Evolutionary conservation across 352 stramenopile genomes (phyloP).

Genomic region (Phytophthora sp.): DNA sequence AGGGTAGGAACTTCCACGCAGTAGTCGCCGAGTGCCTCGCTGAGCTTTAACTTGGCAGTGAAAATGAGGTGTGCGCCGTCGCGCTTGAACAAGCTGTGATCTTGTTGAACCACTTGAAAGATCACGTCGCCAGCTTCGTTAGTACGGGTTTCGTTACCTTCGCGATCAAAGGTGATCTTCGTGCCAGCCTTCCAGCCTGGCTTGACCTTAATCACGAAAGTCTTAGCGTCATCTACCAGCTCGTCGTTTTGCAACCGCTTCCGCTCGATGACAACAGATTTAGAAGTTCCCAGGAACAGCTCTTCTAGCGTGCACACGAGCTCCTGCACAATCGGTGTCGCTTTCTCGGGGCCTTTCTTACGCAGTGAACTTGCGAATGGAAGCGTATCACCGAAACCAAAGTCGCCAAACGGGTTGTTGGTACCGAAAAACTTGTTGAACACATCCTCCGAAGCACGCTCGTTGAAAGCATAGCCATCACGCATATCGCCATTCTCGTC

Average conservation of each 20-base stretch:
- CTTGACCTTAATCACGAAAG: slow-evolving; percentile 92
- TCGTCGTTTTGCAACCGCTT: slow-evolving; percentile 82
- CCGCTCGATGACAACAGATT: slow-evolving; percentile 85
- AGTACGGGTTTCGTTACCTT: slow-evolving; percentile 91
- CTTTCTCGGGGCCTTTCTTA: slow-evolving; percentile 79
- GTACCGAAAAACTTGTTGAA: slow-evolving; percentile 94
- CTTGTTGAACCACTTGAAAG: slow-evolving; percentile 90
- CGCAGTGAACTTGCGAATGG: slow-evolving; percentile 82
- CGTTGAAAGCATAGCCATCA: slow-evolving; percentile 90
- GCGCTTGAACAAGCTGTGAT: slow-evolving; percentile 88
- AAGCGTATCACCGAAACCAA: slow-evolving; percentile 88
- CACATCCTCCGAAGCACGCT: slow-evolving; percentile 90
- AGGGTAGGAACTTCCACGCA: slow-evolving; percentile 95
- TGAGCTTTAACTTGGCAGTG: slow-evolving; percentile 94
- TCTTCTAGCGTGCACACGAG: slow-evolving; percentile 91
- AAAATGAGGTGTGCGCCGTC: slow-evolving; percentile 94
- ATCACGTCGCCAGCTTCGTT: slow-evolving; percentile 95
- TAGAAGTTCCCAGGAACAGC: slow-evolving; percentile 91
- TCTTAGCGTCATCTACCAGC: slow-evolving; percentile 79
- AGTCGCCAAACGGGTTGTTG: slow-evolving; percentile 91
- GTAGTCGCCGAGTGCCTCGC: slow-evolving; percentile 95
- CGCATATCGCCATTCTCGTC: slow-evolving; percentile 79
- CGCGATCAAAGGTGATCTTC: slow-evolving; percentile 95
- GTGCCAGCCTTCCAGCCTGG: slow-evolving; percentile 95
- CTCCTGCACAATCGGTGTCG: slow-evolving; percentile 68